These are phyloP conservation scores for Xylaria curta DNA, from an alignment of 495 filamentous ascomycete species.

Conservation along the genomic window DNA sequence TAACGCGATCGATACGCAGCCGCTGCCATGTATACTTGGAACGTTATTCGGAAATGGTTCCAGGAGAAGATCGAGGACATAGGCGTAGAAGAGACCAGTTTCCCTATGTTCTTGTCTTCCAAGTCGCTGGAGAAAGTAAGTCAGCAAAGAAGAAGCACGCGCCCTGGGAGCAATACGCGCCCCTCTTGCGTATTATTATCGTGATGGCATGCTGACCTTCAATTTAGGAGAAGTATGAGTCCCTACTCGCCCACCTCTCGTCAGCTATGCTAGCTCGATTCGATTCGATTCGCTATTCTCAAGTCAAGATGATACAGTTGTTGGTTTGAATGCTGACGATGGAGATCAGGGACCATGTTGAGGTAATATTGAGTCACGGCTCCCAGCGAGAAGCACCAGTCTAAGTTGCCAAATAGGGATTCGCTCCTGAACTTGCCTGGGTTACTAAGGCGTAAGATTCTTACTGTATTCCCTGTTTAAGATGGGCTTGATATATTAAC, in stretches of 20 bases:
- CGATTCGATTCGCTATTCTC: neutral
- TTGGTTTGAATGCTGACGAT: neutral
- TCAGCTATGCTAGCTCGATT: neutral
- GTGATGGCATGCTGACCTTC: slow-evolving; percentile 14
- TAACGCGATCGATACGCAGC: slow-evolving; percentile 41
- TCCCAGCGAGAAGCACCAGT: neutral
- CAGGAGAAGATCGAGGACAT: slow-evolving; percentile 83
- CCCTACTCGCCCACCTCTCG: neutral
- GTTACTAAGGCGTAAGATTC: slow-evolving; percentile 86
- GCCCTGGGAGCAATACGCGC: neutral
- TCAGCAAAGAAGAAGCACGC: neutral
- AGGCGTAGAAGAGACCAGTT: slow-evolving; percentile 93
- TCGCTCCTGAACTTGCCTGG: slow-evolving; percentile 97
- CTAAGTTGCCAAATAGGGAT: slow-evolving; percentile 58
- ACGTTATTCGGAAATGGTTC: slow-evolving; percentile 89
- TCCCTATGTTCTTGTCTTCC: slow-evolving; percentile 90
- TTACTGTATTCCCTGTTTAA: neutral
- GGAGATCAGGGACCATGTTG: slow-evolving; percentile 83
- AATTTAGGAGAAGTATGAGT: slow-evolving; percentile 25
- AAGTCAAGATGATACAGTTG: neutral
- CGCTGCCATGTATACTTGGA: slow-evolving; percentile 89
- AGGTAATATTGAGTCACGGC: slow-evolving; percentile 42
- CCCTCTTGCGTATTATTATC: neutral
- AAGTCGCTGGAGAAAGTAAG: slow-evolving; percentile 85
- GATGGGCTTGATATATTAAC: slow-evolving; percentile 22